Conservation (phyloP, 306 rosid genomes). For the Trifolium fragiferum region DNA sequence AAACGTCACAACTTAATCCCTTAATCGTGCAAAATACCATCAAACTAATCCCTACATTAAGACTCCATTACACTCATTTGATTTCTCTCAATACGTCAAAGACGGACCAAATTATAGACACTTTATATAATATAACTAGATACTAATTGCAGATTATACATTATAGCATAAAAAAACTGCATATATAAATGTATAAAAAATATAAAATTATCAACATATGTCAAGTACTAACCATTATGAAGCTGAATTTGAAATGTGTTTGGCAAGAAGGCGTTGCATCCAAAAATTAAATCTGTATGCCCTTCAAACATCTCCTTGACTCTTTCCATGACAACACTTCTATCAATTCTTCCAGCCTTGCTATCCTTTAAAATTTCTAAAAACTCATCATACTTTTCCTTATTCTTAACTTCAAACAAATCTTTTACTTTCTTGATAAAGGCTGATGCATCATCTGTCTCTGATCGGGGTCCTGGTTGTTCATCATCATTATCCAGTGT, state of each 20-base stretch:
- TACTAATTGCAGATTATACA: not conserved
- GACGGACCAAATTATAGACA: not conserved
- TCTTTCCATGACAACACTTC: not conserved
- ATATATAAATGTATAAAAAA: not conserved
- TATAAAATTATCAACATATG: not conserved
- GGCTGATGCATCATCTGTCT: not conserved
- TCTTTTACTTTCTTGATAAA: not conserved
- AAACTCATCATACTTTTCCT: not conserved
- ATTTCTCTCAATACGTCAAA: not conserved
- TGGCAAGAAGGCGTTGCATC: not conserved
- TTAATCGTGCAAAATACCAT: not conserved
- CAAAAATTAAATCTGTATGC: not conserved
- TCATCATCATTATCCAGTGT: not conserved
- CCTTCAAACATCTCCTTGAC: not conserved
- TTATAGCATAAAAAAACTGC: not conserved
- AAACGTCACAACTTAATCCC: not conserved
- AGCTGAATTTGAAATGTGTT: not conserved
- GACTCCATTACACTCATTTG: not conserved
- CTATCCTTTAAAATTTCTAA: not conserved
- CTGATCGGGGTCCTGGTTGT: not conserved
- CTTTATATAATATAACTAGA: not conserved
- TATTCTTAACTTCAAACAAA: not conserved
- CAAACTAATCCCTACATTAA: not conserved
- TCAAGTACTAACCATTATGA: not conserved
- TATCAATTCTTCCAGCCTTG: not conserved